A percentile compares a stretch with the other conserved stretches of the same genome.
phyloP scores from a whole-genome alignment of 495 filamentous ascomycete species.

The Astrothelium macrocarpum region DNA sequence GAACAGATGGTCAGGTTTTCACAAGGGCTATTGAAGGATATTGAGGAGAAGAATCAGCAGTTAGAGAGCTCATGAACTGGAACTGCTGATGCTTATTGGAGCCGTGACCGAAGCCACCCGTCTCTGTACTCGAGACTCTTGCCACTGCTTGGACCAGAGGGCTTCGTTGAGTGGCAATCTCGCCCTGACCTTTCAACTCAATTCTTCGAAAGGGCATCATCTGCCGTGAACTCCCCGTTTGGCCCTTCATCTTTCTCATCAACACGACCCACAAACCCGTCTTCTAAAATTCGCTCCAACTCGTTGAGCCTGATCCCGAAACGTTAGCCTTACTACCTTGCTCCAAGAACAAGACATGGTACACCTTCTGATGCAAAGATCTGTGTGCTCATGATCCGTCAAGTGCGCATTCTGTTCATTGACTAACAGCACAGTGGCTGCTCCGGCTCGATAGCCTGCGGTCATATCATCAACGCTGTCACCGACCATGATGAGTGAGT shows the following conservation, averaged over 20 bases:
- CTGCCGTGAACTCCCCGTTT: slow-evolving; percentile 12
- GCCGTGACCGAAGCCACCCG: not conserved
- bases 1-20: slow-evolving; percentile 76
- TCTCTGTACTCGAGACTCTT: not conserved
- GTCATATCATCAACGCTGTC: slow-evolving; percentile 94
- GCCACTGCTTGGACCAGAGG: not conserved
- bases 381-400: slow-evolving; percentile 67
- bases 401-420: slow-evolving; percentile 72
- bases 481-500: slow-evolving; percentile 56
- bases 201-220: not conserved
- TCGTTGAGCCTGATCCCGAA: slow-evolving; percentile 9
- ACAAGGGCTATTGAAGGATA: slow-evolving; percentile 53
- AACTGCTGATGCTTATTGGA: not conserved
- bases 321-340: not conserved
- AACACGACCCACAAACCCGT: slow-evolving; percentile 14
- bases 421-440: slow-evolving; percentile 77
- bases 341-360: not conserved
- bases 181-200: not conserved
- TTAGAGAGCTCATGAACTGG: not conserved
- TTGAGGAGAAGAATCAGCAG: slow-evolving; percentile 21
- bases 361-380: slow-evolving; percentile 33
- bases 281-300: slow-evolving; percentile 11
- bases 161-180: not conserved
- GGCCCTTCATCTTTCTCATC: slow-evolving; percentile 12
- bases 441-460: slow-evolving; percentile 72